Conservation (phyloP, 805 yeast genomes). For the Starmerella bacillaris region DNA sequence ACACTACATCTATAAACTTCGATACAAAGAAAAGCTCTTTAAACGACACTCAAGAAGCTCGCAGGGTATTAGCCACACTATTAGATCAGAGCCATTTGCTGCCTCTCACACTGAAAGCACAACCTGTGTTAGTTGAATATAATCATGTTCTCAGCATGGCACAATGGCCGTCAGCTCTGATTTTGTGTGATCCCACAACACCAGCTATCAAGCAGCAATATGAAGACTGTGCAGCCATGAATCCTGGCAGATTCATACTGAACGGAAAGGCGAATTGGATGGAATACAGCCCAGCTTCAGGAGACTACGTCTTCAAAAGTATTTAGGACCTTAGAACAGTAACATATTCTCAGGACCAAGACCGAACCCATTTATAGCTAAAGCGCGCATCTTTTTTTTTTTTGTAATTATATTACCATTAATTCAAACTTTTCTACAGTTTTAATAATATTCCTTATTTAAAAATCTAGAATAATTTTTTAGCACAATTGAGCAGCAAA, state of each 20-base stretch:
- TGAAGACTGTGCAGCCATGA: slow-evolving; percentile 64
- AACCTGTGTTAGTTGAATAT: slow-evolving; percentile 51
- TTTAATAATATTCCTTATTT: too few species aligned
- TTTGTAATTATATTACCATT: too few species aligned
- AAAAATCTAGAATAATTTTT: too few species aligned
- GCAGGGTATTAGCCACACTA: slow-evolving; percentile 54
- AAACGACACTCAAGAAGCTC: slow-evolving; percentile 21
- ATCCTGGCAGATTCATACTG: slow-evolving; percentile 41
- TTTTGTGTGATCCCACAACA: slow-evolving; percentile 54
- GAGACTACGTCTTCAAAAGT: slow-evolving; percentile 25
- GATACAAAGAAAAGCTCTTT: slow-evolving; percentile 2
- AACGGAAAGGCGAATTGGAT: slow-evolving; percentile 39
- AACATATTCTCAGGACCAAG: too few species aligned
- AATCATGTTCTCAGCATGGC: slow-evolving; percentile 52
- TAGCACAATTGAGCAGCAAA: too few species aligned
- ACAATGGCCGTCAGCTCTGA: slow-evolving; percentile 52
- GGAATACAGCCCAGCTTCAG: slow-evolving; percentile 52
- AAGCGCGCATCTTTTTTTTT: too few species aligned
- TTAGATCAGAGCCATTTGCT: slow-evolving; percentile 77
- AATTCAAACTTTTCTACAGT: too few species aligned
- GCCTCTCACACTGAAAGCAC: slow-evolving; percentile 46
- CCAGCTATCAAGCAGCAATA: slow-evolving; percentile 59
- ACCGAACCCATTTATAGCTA: too few species aligned
- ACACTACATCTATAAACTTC: background rate
- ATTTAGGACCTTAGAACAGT: too few species aligned